Percentiles rank a stretch among this genome's conserved stretches.
Conservation (phyloP, 139 green algal species). For the Astrephomene gubernaculifera region DNA sequence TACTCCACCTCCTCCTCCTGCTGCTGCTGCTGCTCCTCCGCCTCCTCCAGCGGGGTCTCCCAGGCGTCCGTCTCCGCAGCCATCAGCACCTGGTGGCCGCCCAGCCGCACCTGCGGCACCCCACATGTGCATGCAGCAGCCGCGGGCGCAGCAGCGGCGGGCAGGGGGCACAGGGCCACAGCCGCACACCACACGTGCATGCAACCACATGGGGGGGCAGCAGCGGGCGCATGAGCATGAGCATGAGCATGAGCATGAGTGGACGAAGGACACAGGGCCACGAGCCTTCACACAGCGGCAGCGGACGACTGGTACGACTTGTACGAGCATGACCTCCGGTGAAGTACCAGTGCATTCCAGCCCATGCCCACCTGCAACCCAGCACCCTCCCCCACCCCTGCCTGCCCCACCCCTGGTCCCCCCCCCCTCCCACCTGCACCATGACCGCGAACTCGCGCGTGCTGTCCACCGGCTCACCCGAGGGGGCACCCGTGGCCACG, state of each 20-base stretch:
- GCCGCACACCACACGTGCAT: too few relatives aligned
- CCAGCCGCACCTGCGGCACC: slow-evolving; percentile 38
- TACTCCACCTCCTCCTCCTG: background rate
- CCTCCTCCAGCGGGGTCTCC: background rate
- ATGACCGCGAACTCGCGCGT: slow-evolving; percentile 57
- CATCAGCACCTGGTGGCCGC: slow-evolving; percentile 59
- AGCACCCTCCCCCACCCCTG: slow-evolving; percentile 22
- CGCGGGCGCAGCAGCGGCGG: too few relatives aligned
- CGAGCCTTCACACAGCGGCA: background rate
- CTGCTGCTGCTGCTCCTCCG: background rate
- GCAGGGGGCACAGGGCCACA: too few relatives aligned
- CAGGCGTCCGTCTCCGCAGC: slow-evolving; percentile 68
- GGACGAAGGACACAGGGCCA: background rate
- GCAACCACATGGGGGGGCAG: too few relatives aligned
- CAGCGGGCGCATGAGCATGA: background rate
- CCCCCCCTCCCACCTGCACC: slow-evolving; percentile 6
- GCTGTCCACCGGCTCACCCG: slow-evolving; percentile 45
- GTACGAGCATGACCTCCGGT: background rate
- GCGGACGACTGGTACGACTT: background rate
- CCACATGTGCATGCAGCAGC: too few relatives aligned
- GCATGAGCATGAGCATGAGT: background rate
- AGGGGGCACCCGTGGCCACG: slow-evolving; percentile 40
- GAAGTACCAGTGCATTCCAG: background rate
- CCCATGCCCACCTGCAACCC: background rate
- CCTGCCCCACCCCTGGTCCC: background rate